Percentiles rank a stretch among this genome's conserved stretches.
These are phyloP conservation scores for Lathyrus tuberosus DNA, from an alignment of 306 rosid genomes.

Conservation along the genomic window DNA sequence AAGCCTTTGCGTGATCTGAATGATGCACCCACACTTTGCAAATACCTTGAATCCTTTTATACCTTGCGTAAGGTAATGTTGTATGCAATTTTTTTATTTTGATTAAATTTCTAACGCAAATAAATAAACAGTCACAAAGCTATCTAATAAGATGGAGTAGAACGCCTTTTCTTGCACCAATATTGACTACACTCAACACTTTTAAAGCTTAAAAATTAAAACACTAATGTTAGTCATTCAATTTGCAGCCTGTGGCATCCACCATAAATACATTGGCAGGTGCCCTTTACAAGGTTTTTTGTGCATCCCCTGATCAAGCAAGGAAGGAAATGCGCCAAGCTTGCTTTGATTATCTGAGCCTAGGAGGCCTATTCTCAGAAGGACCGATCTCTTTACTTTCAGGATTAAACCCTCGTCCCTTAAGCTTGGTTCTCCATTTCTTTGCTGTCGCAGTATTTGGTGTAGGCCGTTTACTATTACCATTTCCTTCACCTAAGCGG, in stretches of 20 bases:
- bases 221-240: conserved; percentile 24
- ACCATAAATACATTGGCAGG: conserved; percentile 97
- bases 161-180: conserved; percentile 4
- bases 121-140: conserved; percentile 8
- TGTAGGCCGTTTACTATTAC: conserved; percentile 83
- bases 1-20: conserved; percentile 71
- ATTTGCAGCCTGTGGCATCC: conserved; percentile 94
- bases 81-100: not conserved
- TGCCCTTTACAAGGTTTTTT: conserved; percentile 89
- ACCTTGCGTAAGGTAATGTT: conserved; percentile 82
- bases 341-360: conserved; percentile 96
- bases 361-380: conserved; percentile 84
- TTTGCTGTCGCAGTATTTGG: conserved; percentile 93
- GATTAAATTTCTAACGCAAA: not conserved
- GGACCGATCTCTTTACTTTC: conserved; percentile 95
- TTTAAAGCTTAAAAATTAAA: conserved; percentile 4
- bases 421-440: conserved; percentile 93
- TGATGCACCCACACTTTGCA: conserved; percentile 83
- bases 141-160: not conserved
- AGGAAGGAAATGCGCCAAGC: conserved; percentile 99
- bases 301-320: conserved; percentile 94
- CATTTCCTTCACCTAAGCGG: conserved; percentile 90
- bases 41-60: conserved; percentile 90
- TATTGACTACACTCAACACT: conserved; percentile 4
- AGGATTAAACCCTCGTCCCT: conserved; percentile 93